phyloP scores from a whole-genome alignment of 352 stramenopile species.

The Phytophthora rubi region DNA sequence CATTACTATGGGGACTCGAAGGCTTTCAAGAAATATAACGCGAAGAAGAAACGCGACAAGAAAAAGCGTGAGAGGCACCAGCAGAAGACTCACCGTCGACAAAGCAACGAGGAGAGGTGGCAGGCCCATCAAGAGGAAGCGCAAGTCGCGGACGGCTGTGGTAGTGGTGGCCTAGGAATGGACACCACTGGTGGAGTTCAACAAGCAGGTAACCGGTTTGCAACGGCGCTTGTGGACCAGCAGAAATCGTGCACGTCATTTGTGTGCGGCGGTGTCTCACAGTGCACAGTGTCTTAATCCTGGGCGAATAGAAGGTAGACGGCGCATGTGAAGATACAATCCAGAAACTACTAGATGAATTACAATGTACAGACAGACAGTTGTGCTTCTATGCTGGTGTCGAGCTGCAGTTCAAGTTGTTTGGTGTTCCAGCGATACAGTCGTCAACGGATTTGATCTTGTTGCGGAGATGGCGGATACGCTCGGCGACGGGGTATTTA shows the following conservation, averaged over 20 bases:
- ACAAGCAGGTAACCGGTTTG: conserved; percentile 24
- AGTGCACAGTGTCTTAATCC: conserved; percentile 44
- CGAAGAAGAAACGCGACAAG: conserved; percentile 48
- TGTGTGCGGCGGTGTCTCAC: conserved; percentile 35
- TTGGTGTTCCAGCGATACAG: conserved; percentile 36
- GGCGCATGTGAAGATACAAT: conserved; percentile 3
- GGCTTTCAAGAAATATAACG: conserved; percentile 69
- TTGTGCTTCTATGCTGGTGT: conserved; percentile 4
- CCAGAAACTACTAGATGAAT: conserved; percentile 1
- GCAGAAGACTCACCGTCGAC: conserved; percentile 12
- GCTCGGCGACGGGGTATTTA: conserved; percentile 50
- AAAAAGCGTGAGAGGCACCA: conserved; percentile 40
- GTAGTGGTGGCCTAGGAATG: conserved; percentile 13
- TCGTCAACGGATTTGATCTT: conserved; percentile 55
- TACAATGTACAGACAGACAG: conserved; percentile 11
- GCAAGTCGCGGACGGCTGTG: conserved; percentile 14
- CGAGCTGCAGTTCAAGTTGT: neutral
- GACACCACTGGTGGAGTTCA: conserved; percentile 16
- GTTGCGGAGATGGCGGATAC: conserved; percentile 39
- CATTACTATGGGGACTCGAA: conserved; percentile 82
- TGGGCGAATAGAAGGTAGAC: conserved; percentile 20
- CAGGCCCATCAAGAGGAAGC: conserved; percentile 23
- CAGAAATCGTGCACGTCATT: conserved; percentile 43
- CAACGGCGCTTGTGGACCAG: conserved; percentile 29
- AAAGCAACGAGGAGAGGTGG: conserved; percentile 16